phyloP scores from a whole-genome alignment of 1,284 basidiomycete genomes.

The Ceratobasidium theobromae region DNA sequence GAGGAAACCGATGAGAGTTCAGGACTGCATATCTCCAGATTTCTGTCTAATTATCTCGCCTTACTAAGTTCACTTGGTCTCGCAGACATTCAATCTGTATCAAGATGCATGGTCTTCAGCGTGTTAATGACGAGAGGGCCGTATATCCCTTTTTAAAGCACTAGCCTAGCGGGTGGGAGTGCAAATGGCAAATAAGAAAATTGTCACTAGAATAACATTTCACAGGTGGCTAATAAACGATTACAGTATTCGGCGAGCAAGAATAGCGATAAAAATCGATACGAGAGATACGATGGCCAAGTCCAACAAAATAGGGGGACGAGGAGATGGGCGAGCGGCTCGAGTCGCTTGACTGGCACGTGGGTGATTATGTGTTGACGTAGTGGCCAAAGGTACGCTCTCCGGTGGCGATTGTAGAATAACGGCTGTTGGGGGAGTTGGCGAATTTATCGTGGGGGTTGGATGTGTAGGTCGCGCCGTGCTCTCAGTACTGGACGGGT shows the following conservation, averaged over 20 bases:
- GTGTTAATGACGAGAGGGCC: not conserved
- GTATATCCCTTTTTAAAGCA: not conserved
- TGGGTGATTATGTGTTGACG: not conserved
- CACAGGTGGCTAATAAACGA: not conserved
- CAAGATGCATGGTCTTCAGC: not conserved
- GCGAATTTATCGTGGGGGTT: conserved; percentile 8
- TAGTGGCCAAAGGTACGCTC: not conserved
- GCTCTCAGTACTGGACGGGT: not conserved
- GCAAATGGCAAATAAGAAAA: not conserved
- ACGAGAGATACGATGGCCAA: conserved; percentile 29
- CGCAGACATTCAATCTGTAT: not conserved
- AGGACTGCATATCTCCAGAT: not conserved
- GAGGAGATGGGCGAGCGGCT: not conserved
- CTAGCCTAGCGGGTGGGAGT: not conserved
- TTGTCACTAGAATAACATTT: conserved; percentile 17
- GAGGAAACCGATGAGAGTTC: conserved; percentile 38
- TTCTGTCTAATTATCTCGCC: not conserved
- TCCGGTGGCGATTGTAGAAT: not conserved
- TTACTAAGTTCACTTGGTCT: conserved; percentile 23
- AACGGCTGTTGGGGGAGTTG: not conserved
- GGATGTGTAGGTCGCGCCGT: not conserved
- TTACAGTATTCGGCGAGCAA: conserved; percentile 29
- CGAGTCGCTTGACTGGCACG: not conserved
- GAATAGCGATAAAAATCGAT: conserved; percentile 32
- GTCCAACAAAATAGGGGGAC: conserved; percentile 19